Base-by-base conservation (phyloP, 768 basidiomycete genomes). In the Mycena latifolia region DNA sequence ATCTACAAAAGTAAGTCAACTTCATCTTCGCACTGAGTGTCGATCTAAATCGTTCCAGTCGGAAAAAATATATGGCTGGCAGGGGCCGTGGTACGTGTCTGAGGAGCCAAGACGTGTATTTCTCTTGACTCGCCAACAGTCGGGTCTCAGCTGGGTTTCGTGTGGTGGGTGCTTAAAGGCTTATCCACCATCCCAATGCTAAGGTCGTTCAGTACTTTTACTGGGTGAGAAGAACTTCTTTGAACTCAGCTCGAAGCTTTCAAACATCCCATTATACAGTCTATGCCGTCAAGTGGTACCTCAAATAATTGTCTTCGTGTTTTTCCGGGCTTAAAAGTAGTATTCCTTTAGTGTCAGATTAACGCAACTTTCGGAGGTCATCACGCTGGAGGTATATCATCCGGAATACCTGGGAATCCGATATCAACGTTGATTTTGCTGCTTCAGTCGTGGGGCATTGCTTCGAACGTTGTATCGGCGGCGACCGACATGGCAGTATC, bases 1-100 rank as follows among this genome's bases (percentile, higher is more conserved):
- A 65, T 65, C 22, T 58, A 53, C 50, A 56, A 50, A 24, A 52
- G 63, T 53, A 52, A 2, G 63, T 52, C 24, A 41, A 41, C 39
- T 41, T 41, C 20, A n/a, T n/a, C 39, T 17, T 41, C 15, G 17
- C 14, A n/a, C 39, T 41, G 39, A 41, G 17, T 41, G 15, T 41
- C 39, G 20, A 41, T 41, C 39, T 41, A 15, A 41, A 41, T 15
- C 39, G 17, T 41, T 41, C 20, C 20, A 41, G 15, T 41, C 39
- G 39, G 39, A 41, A 41, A 41, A 41, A 41, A 41, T 41, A 15
- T 41, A 41, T 41, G 14, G 20, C 20, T 41, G 39, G 39, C 39
- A n/a, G 39, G 39, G 39, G 20, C 15, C 20, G 39, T 41, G 39
- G 39, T 41, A 41, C 15, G 39, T 41, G 20, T n/a, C 20, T 41